Percentiles rank a stretch among this genome's conserved stretches.
Conservation (phyloP, 129 eudicot genomes). For the Scalesia atractyloides region DNA sequence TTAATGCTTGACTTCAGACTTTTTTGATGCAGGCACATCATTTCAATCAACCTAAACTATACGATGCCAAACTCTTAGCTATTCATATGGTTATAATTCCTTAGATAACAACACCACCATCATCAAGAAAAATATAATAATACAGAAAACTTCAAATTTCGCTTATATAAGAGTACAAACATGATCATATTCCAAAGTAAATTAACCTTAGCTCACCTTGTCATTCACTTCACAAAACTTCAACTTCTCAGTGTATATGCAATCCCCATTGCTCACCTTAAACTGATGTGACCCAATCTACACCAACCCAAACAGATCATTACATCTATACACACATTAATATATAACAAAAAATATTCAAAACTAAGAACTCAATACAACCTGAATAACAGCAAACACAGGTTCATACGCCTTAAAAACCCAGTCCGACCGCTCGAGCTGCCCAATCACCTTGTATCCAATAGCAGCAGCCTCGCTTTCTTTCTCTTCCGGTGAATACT, state of each 20-base stretch:
- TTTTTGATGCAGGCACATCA: not conserved
- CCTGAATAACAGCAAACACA: slow-evolving; percentile 48
- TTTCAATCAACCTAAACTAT: not conserved
- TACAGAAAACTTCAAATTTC: not conserved
- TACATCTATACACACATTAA: not conserved
- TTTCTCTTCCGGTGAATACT: slow-evolving; percentile 59
- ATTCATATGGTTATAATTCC: not conserved
- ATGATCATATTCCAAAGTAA: not conserved
- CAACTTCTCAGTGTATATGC: slow-evolving; percentile 65
- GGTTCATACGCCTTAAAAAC: slow-evolving; percentile 78
- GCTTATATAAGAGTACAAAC: not conserved
- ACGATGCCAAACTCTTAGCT: not conserved
- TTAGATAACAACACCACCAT: not conserved
- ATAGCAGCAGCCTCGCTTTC: slow-evolving; percentile 70
- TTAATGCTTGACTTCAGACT: not conserved
- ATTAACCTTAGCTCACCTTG: slow-evolving; percentile 51
- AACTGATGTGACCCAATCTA: slow-evolving; percentile 98
- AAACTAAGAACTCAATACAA: not conserved
- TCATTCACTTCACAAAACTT: slow-evolving; percentile 89
- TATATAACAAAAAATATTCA: not conserved
- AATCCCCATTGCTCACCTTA: slow-evolving; percentile 99
- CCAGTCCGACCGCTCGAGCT: slow-evolving; percentile 60
- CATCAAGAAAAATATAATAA: not conserved
- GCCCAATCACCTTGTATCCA: slow-evolving; percentile 83
- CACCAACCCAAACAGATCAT: slow-evolving; percentile 16